Conservation (phyloP, 75 land plant species). For the Azolla pinnata region DNA sequence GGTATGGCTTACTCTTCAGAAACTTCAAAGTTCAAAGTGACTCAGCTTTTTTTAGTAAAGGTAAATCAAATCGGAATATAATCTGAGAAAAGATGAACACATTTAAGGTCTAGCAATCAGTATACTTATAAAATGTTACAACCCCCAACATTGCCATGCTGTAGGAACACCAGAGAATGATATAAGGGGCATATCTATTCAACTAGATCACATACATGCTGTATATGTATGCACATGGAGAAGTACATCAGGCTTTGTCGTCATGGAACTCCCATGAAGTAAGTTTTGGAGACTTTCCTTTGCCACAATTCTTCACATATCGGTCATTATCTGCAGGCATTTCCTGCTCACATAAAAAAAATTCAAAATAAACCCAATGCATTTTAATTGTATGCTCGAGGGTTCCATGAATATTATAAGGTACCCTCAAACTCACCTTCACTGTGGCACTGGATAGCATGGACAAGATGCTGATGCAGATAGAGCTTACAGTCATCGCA, state of each 20-base stretch:
- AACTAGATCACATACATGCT: too few relatives aligned
- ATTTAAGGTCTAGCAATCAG: too few relatives aligned
- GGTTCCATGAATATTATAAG: not conserved
- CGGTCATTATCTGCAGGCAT: constrained; percentile 27
- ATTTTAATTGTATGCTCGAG: not conserved
- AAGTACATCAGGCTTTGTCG: constrained; percentile 15
- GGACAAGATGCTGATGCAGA: constrained; percentile 28
- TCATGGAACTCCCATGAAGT: constrained; percentile 32
- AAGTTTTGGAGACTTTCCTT: constrained; percentile 32
- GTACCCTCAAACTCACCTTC: constrained; percentile 8
- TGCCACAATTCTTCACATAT: constrained; percentile 24
- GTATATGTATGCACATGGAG: too few relatives aligned
- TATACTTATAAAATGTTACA: too few relatives aligned
- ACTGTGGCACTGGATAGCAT: constrained; percentile 23
- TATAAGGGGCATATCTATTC: too few relatives aligned
- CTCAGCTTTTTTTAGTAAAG: too few relatives aligned
- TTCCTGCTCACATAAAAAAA: constrained; percentile 27
- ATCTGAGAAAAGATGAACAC: too few relatives aligned
- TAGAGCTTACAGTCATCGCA: constrained; percentile 26
- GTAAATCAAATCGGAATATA: too few relatives aligned
- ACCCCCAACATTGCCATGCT: too few relatives aligned
- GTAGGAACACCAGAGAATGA: too few relatives aligned
- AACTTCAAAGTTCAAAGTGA: too few relatives aligned
- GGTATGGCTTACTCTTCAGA: too few relatives aligned
- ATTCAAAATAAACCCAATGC: not conserved